phyloP scores from a whole-genome alignment of 1,284 basidiomycete species.

The Trichosporon ovoides region DNA sequence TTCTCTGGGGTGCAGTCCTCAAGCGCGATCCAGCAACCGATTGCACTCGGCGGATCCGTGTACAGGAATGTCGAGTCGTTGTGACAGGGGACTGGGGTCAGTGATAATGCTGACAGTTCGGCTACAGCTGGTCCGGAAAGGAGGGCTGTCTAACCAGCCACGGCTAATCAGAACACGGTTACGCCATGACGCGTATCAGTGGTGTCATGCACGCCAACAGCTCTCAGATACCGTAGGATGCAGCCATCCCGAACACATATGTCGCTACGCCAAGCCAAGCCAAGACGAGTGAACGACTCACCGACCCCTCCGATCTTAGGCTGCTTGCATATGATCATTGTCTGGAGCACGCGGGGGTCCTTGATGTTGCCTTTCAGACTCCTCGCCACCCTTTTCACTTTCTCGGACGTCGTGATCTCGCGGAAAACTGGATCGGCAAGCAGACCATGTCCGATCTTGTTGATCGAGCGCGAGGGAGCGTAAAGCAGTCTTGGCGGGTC shows the following conservation, averaged over 20 bases:
- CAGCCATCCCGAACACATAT: too few species aligned
- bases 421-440: constrained; percentile 76
- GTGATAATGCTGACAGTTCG: not conserved
- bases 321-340: constrained; percentile 92
- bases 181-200: too few species aligned
- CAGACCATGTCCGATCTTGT: constrained; percentile 58
- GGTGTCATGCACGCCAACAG: too few species aligned
- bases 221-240: too few species aligned
- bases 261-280: too few species aligned
- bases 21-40: constrained; percentile 93
- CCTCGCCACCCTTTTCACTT: constrained; percentile 61
- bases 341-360: constrained; percentile 83
- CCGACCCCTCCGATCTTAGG: constrained; percentile 82
- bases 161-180: too few species aligned
- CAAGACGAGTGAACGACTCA: constrained; percentile 36
- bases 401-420: constrained; percentile 67
- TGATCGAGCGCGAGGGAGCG: constrained; percentile 29
- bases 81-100: constrained; percentile 54
- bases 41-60: constrained; percentile 80
- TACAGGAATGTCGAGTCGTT: constrained; percentile 62
- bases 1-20: constrained; percentile 79
- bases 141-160: too few species aligned
- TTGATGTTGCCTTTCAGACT: constrained; percentile 67
- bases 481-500: not conserved
- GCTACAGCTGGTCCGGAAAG: too few species aligned